These are phyloP conservation scores for Baorangia bicolor DNA, from an alignment of 768 basidiomycete species.

Conservation along the genomic window DNA sequence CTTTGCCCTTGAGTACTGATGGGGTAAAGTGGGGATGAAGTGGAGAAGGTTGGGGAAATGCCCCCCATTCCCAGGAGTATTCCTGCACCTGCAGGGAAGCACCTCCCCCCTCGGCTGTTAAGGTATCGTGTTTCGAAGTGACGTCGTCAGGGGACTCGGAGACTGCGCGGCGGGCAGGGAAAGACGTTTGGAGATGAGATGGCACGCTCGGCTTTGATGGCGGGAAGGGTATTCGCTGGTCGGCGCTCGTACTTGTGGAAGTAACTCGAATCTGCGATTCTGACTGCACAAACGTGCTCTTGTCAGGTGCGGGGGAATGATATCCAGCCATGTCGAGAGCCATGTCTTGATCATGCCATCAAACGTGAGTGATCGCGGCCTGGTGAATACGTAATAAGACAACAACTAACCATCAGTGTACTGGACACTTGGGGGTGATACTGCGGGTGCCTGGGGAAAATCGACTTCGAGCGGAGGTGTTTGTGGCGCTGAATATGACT, in stretches of 20 bases:
- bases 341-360: conserved; percentile 48
- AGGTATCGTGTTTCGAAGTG: conserved; percentile 13
- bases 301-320: conserved; percentile 38
- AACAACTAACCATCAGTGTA: conserved; percentile 54
- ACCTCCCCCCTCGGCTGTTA: conserved; percentile 3
- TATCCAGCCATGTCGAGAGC: conserved; percentile 86
- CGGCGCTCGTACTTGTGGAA: neutral
- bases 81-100: conserved; percentile 46
- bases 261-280: conserved; percentile 13
- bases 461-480: conserved; percentile 44
- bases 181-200: conserved; percentile 28
- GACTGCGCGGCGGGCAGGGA: conserved; percentile 49
- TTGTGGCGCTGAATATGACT: conserved; percentile 29
- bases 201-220: conserved; percentile 18
- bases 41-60: conserved; percentile 80
- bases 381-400: conserved; percentile 8
- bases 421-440: conserved; percentile 53
- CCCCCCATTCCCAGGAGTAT: conserved; percentile 95
- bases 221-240: conserved; percentile 21
- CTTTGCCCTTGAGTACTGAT: conserved; percentile 15
- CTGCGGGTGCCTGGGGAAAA: conserved; percentile 39
- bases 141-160: conserved; percentile 63
- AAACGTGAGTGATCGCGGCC: neutral
- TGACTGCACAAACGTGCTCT: neutral
- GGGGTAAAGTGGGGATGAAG: conserved; percentile 48